Evolutionary conservation across 345 rosid genomes (phyloP).

Genomic region (Camelina hispida): DNA sequence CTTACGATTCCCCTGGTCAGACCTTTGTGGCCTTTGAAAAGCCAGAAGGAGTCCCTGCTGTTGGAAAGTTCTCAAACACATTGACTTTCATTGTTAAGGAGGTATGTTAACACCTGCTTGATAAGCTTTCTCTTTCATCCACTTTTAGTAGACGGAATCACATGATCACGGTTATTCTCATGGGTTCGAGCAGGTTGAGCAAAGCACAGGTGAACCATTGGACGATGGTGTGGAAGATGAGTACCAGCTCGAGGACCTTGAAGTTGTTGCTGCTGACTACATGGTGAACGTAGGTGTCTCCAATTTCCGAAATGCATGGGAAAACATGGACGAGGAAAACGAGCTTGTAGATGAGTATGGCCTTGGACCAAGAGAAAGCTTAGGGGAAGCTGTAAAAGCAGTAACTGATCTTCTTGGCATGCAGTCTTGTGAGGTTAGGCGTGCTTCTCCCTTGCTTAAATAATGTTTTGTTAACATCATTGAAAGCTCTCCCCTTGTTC

Average conservation of each 20-base stretch:
- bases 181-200: slow-evolving; percentile 64
- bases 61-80: slow-evolving; percentile 88
- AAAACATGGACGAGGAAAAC: slow-evolving; percentile 65
- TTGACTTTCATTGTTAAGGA: slow-evolving; percentile 89
- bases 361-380: slow-evolving; percentile 84
- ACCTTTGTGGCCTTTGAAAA: slow-evolving; percentile 86
- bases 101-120: slow-evolving; percentile 49
- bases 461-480: neutral
- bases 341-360: slow-evolving; percentile 91
- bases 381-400: slow-evolving; percentile 75
- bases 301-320: slow-evolving; percentile 94
- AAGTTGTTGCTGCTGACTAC: slow-evolving; percentile 87
- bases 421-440: slow-evolving; percentile 92
- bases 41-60: slow-evolving; percentile 76
- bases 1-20: slow-evolving; percentile 97
- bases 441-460: neutral
- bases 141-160: neutral
- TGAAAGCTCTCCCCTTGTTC: neutral
- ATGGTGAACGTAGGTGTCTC: slow-evolving; percentile 76
- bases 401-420: slow-evolving; percentile 89
- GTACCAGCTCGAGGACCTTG: slow-evolving; percentile 89
- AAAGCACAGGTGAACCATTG: slow-evolving; percentile 70
- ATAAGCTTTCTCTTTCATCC: slow-evolving; percentile 1
- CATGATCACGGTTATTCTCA: neutral
- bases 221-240: slow-evolving; percentile 96